A percentile compares a stretch with the other conserved stretches of the same genome.
These are phyloP conservation scores for Alternaria rosae DNA, from an alignment of 2,329 filamentous ascomycete species.

Conservation along the genomic window DNA sequence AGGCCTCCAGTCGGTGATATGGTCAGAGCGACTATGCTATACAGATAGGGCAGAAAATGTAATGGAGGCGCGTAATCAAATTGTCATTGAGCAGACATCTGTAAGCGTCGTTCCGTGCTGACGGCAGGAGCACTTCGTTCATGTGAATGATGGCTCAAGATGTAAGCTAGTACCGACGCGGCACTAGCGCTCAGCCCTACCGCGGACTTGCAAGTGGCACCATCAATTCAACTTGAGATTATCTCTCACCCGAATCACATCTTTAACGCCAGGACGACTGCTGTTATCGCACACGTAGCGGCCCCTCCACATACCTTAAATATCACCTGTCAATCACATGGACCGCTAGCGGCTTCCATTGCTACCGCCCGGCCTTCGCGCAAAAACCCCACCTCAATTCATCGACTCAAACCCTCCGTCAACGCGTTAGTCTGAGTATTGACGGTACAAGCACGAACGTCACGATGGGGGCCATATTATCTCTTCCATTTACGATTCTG, in stretches of 20 bases:
- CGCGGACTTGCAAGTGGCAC: constrained; percentile 11
- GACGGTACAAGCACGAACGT: background rate
- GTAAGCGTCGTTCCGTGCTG: background rate
- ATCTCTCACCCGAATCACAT: background rate
- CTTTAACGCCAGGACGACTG: background rate
- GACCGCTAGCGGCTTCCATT: constrained; percentile 2
- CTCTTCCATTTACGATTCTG: constrained; percentile 39
- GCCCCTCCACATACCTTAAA: background rate
- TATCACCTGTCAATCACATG: background rate
- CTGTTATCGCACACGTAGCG: background rate
- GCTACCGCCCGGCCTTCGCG: background rate
- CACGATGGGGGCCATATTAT: constrained; percentile 42
- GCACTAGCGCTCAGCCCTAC: constrained; percentile 16
- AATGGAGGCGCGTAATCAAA: background rate
- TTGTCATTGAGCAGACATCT: background rate
- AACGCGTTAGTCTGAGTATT: background rate
- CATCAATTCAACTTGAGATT: constrained; percentile 13
- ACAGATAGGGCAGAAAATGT: background rate
- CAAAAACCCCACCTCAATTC: background rate
- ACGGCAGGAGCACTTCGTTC: background rate
- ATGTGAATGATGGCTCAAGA: background rate
- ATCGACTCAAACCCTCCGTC: background rate
- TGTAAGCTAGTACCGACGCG: background rate
- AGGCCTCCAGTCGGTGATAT: background rate
- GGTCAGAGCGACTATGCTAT: background rate